Conservation (phyloP, 2,329 filamentous ascomycete species). For the Botrytis deweyae region DNA sequence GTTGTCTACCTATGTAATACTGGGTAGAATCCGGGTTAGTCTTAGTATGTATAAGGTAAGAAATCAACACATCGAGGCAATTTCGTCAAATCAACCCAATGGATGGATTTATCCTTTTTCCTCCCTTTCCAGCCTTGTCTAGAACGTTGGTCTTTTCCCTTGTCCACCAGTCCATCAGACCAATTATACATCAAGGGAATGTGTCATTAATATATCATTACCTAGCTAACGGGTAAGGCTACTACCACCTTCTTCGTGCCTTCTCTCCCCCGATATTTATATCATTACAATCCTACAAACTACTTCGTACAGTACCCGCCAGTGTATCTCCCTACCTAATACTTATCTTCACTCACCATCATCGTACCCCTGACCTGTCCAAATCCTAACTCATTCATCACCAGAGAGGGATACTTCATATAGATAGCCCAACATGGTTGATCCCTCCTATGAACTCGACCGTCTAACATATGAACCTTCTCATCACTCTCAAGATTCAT, state of each 20-base stretch:
- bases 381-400: neutral
- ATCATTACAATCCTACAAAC: neutral
- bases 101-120: neutral
- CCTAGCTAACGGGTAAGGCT: neutral
- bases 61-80: neutral
- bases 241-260: neutral
- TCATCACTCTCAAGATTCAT: neutral
- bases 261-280: neutral
- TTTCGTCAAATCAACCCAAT: neutral
- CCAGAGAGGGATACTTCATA: neutral
- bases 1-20: neutral
- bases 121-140: slow-evolving; percentile 8
- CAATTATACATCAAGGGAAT: neutral
- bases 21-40: neutral
- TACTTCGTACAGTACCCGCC: neutral
- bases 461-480: slow-evolving; percentile 3
- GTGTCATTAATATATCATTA: neutral
- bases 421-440: neutral
- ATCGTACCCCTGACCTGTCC: neutral
- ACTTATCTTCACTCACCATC: neutral
- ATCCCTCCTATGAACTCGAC: neutral
- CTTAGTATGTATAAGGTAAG: neutral
- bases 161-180: neutral
- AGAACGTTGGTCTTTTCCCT: neutral
- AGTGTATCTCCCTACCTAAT: neutral